Percentiles rank a stretch among this genome's conserved stretches.
These are phyloP conservation scores for Phytophthora lateralis DNA, from an alignment of 352 stramenopile species.

Conservation along the genomic window DNA sequence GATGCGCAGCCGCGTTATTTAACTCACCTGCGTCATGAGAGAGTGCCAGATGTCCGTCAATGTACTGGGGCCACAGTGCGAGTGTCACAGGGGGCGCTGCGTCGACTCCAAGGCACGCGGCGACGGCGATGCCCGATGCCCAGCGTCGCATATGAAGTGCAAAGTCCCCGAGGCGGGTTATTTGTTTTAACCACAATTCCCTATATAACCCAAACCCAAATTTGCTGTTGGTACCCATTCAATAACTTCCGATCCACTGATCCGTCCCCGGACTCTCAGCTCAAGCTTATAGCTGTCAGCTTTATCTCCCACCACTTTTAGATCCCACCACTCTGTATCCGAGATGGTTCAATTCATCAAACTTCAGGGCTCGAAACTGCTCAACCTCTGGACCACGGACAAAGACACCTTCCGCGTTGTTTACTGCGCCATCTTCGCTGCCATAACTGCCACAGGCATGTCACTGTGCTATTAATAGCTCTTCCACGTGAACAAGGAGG, in stretches of 20 bases:
- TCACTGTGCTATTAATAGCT: conserved; percentile 54
- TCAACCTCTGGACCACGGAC: conserved; percentile 71
- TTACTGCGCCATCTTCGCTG: conserved; percentile 43
- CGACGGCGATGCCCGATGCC: conserved; percentile 7
- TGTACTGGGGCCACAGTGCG: conserved; percentile 39
- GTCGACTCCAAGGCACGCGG: conserved; percentile 1
- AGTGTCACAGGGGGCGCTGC: conserved; percentile 20
- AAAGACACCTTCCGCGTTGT: conserved; percentile 66
- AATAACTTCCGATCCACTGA: not conserved
- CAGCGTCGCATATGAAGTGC: conserved; percentile 32
- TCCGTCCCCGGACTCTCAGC: not conserved
- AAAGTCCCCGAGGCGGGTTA: no score
- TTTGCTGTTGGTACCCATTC: no score
- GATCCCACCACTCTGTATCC: no score
- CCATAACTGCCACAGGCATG: conserved; percentile 36
- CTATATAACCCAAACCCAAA: no score
- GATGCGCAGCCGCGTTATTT: not conserved
- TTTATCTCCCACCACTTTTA: not conserved
- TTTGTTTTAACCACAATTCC: no score
- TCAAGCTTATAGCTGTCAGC: not conserved
- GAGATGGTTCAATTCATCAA: conserved; percentile 33
- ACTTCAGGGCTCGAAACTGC: conserved; percentile 28
- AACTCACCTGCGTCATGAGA: conserved; percentile 23
- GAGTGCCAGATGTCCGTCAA: conserved; percentile 26
- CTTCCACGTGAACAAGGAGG: conserved; percentile 67